These are phyloP conservation scores for Gracilaria domingensis DNA, from an alignment of 23 red algal species.

Conservation along the genomic window DNA sequence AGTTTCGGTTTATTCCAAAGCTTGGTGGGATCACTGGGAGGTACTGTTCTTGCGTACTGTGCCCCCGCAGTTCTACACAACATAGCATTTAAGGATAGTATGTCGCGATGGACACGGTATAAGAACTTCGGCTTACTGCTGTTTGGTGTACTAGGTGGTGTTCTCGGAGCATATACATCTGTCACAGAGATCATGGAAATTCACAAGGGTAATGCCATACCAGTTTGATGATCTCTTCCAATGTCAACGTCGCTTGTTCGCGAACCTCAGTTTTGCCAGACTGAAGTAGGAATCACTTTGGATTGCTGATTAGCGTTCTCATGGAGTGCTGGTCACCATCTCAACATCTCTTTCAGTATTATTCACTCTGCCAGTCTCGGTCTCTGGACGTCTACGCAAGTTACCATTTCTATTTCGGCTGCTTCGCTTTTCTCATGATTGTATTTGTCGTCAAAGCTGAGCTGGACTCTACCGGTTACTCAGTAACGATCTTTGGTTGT, in stretches of 20 bases:
- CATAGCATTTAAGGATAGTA: conserved; percentile 25
- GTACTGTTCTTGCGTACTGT: conserved; percentile 83
- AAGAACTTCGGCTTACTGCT: conserved; percentile 48
- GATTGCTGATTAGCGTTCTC: neutral
- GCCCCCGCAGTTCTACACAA: conserved; percentile 79
- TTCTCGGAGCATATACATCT: conserved; percentile 49
- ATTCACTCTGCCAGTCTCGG: neutral
- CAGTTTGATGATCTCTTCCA: neutral
- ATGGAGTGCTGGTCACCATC: neutral
- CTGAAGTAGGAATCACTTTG: neutral
- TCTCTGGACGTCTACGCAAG: neutral
- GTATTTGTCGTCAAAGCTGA: neutral
- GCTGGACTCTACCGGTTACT: neutral
- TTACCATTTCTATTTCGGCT: neutral
- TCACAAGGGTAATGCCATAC: conserved; percentile 34
- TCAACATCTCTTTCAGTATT: neutral
- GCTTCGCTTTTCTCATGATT: neutral
- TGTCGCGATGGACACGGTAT: neutral
- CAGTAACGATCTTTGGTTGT: neutral
- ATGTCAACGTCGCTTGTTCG: neutral
- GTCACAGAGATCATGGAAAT: conserved; percentile 50
- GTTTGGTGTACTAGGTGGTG: conserved; percentile 51
- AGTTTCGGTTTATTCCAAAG: conserved; percentile 95
- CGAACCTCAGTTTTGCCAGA: neutral
- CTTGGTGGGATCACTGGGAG: conserved; percentile 86